These are phyloP conservation scores for Penicillium janthinellum DNA, from an alignment of 2,329 filamentous ascomycete genomes.

Conservation along the genomic window DNA sequence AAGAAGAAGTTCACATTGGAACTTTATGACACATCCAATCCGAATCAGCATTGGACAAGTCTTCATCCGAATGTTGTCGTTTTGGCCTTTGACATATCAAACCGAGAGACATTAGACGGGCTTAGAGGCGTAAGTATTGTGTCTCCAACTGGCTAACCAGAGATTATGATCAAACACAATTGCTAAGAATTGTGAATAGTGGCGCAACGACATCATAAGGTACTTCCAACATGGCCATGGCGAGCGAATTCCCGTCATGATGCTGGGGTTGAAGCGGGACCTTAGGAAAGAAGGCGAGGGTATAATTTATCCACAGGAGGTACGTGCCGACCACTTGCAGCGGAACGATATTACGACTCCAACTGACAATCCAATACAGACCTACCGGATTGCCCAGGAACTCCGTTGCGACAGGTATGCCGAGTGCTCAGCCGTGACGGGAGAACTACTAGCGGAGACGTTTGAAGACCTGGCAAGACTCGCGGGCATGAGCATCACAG, in stretches of 20 bases:
- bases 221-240: conserved; percentile 54
- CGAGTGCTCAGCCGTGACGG: conserved; percentile 63
- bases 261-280: conserved; percentile 62
- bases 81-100: conserved; percentile 60
- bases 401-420: conserved; percentile 64
- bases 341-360: conserved; percentile 24
- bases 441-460: conserved; percentile 60
- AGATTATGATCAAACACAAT: too few species aligned
- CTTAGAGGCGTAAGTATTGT: conserved; percentile 42
- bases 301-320: conserved; percentile 47
- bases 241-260: conserved; percentile 57
- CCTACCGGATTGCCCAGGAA: conserved; percentile 60
- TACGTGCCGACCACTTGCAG: conserved; percentile 25
- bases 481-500: conserved; percentile 60
- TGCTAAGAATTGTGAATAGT: conserved; percentile 28
- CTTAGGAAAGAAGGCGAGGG: conserved; percentile 51
- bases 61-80: conserved; percentile 58
- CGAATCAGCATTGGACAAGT: conserved; percentile 58
- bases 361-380: conserved; percentile 40
- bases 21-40: conserved; percentile 59
- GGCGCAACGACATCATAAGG: conserved; percentile 46
- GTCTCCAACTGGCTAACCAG: not conserved
- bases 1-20: conserved; percentile 57
- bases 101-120: conserved; percentile 53
- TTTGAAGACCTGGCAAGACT: conserved; percentile 63